A percentile compares a stretch with the other conserved stretches of the same genome.
Conservation (phyloP, 2,329 filamentous ascomycete species). For the Ilyonectria mors-panacis region DNA sequence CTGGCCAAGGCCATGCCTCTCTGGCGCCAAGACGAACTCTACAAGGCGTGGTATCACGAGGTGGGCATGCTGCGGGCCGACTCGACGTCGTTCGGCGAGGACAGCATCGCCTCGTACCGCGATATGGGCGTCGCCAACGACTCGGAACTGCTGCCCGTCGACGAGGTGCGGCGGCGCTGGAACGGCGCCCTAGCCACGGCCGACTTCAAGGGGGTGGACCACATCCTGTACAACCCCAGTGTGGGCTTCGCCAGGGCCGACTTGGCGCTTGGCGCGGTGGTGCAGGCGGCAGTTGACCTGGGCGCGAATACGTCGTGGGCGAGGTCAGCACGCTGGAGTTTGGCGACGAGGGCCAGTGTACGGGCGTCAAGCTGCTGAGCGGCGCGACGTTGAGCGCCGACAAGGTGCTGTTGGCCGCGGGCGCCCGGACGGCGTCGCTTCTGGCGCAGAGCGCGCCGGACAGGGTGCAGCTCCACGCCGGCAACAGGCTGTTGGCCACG, state of each 20-base stretch:
- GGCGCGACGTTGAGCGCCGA: slow-evolving; percentile 65
- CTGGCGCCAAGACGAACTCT: slow-evolving; percentile 63
- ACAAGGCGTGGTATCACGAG: slow-evolving; percentile 68
- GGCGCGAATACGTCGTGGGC: slow-evolving; percentile 69
- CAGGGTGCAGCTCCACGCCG: slow-evolving; percentile 66
- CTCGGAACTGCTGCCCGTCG: slow-evolving; percentile 59
- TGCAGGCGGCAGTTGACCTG: slow-evolving; percentile 64
- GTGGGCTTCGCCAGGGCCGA: slow-evolving; percentile 74
- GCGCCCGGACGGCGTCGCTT: slow-evolving; percentile 69
- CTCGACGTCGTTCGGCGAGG: slow-evolving; percentile 58
- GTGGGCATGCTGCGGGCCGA: slow-evolving; percentile 68
- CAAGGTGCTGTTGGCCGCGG: slow-evolving; percentile 68
- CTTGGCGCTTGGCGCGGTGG: slow-evolving; percentile 68
- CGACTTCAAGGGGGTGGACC: slow-evolving; percentile 69
- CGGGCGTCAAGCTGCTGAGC: slow-evolving; percentile 64
- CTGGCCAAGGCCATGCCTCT: slow-evolving; percentile 57
- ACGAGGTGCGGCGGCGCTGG: slow-evolving; percentile 69
- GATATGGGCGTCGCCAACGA: slow-evolving; percentile 57
- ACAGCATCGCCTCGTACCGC: slow-evolving; percentile 58
- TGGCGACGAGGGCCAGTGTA: slow-evolving; percentile 60
- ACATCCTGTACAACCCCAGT: slow-evolving; percentile 70
- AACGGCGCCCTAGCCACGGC: slow-evolving; percentile 71
- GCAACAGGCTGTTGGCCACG: slow-evolving; percentile 68
- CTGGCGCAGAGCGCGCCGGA: slow-evolving; percentile 66
- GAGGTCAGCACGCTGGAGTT: slow-evolving; percentile 64